phyloP scores from a whole-genome alignment of 345 rosid species.

The Sonneratia alba region DNA sequence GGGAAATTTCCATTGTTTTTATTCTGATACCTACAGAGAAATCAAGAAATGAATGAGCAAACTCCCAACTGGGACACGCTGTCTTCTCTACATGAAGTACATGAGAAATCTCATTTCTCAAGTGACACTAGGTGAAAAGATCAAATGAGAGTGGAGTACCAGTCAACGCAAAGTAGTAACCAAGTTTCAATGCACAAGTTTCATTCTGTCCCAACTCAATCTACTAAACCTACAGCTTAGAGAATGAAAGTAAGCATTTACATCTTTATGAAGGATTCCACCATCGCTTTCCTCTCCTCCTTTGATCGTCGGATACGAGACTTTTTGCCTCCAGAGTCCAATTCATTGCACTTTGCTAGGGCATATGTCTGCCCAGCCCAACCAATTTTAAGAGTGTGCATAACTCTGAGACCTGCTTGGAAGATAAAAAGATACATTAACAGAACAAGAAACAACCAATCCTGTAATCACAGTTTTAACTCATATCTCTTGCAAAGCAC shows the following conservation, averaged over 20 bases:
- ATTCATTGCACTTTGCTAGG: slow-evolving; percentile 58
- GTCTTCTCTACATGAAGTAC: background rate
- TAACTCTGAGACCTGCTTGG: slow-evolving; percentile 14
- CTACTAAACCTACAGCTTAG: background rate
- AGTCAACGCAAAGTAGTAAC: background rate
- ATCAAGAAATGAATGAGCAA: slow-evolving; percentile 9
- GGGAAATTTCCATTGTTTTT: slow-evolving; percentile 68
- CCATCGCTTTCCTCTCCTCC: slow-evolving; percentile 84
- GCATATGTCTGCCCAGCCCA: slow-evolving; percentile 77
- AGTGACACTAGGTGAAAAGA: background rate
- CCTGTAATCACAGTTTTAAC: no score
- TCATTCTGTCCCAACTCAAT: background rate
- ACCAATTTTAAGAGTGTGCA: slow-evolving; percentile 63
- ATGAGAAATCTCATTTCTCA: background rate
- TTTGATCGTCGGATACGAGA: slow-evolving; percentile 82
- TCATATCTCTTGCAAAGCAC: no score
- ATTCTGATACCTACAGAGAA: slow-evolving; percentile 58
- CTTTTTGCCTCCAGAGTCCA: slow-evolving; percentile 55
- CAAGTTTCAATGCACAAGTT: background rate
- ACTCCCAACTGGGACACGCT: background rate
- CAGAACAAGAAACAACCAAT: no score
- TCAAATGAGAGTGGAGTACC: background rate
- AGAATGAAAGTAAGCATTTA: slow-evolving; percentile 18
- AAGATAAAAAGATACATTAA: background rate
- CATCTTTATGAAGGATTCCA: slow-evolving; percentile 77